phyloP scores from a whole-genome alignment of 2,329 filamentous ascomycete genomes.

The Trichoderma lentiforme region DNA sequence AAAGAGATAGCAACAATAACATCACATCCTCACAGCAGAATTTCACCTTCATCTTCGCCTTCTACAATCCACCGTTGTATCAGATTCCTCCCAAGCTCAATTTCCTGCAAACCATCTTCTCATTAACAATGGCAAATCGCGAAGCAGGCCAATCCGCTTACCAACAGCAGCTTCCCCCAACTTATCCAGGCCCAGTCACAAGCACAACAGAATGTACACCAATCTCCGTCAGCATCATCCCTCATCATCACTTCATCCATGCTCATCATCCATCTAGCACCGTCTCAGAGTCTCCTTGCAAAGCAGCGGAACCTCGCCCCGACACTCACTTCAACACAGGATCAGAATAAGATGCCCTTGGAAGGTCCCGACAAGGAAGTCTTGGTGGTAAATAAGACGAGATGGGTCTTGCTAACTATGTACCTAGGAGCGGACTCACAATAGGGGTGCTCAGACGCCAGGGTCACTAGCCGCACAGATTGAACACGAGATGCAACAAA shows the following conservation, averaged over 20 bases:
- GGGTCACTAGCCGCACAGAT: slow-evolving; percentile 28
- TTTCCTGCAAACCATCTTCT: not conserved
- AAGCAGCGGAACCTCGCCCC: slow-evolving; percentile 28
- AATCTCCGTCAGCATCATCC: not conserved
- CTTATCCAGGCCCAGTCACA: not conserved
- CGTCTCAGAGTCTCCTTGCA: slow-evolving; percentile 27
- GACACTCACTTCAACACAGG: slow-evolving; percentile 13
- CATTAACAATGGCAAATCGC: not conserved
- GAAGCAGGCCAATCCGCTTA: not conserved
- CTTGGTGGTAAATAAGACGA: not conserved
- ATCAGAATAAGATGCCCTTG: not conserved
- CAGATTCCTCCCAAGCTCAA: not conserved
- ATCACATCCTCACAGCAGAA: not conserved
- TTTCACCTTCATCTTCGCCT: not conserved
- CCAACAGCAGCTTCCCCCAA: not conserved
- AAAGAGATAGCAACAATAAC: not conserved
- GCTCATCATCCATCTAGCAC: not conserved
- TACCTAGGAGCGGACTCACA: slow-evolving; percentile 25
- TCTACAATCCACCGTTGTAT: not conserved
- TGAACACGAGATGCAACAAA: slow-evolving; percentile 21
- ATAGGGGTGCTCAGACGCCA: slow-evolving; percentile 27
- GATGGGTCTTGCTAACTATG: accelerated
- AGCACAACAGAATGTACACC: not conserved
- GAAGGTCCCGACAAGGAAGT: not conserved
- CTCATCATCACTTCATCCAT: not conserved